Evolutionary conservation across 345 rosid species (phyloP), one percentile per base, ranked within the genome.

Genomic region (Sisymbrium altissimum): DNA sequence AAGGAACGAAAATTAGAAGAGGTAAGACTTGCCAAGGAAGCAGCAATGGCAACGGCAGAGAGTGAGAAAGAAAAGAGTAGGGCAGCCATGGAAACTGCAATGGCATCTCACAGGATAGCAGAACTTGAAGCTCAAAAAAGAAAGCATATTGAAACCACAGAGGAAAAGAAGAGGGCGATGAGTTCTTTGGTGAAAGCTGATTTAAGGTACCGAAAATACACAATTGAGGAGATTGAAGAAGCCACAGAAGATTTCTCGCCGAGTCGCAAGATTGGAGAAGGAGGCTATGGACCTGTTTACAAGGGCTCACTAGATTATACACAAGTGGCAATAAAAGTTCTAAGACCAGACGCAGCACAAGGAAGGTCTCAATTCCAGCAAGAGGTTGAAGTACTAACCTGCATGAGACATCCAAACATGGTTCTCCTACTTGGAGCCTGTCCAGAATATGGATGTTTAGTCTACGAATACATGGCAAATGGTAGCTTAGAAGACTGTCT

Each of bases 361-460:
- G 98, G 98, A 25, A 82, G 82, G 50, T 78, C 93, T 17, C 97
- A 91, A 57, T 94, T 94, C 75, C 87, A 89, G 36, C 89, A 83
- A 85, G 98, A 91, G 83, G 84, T 94, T 56, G 92, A 94, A 83
- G 93, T 94, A 11, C 66, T 94, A 32, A 81, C 92, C 40, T 80
- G 82, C 85, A 94, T 91, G 70, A 80, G 97, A 49, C 97, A 94
- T 80, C 96, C 97, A 55, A 94, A 91, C 84, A 88, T 94, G 97
- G 98, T 94, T 73, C 93, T 89, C 43, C 84, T 91, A n/a, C 81
- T 94, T 5, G 98, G 97, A 27, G 98, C 97, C 10, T 89, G 97
- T 77, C 91, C 93, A 0, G 88, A 94, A 70, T 87, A 82, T 23
- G 97, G 98, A 25, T 91, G 98, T 77, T 79, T 94, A 62, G 97